Conservation (phyloP, 352 stramenopile genomes). For the Phytophthora cryptogea region DNA sequence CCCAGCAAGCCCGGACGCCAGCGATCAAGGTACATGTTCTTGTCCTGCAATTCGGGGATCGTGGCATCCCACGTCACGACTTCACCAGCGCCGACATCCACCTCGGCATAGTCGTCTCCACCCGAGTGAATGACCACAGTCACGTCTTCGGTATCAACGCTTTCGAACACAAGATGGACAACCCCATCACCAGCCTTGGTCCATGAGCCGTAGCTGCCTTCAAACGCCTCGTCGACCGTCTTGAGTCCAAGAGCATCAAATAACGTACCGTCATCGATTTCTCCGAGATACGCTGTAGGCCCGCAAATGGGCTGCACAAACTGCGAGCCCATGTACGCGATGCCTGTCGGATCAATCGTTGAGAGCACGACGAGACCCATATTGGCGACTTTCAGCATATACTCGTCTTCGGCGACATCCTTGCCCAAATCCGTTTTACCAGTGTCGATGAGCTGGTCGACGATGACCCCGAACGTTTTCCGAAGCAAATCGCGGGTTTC, state of each 20-base stretch:
- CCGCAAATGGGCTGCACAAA: conserved; percentile 42
- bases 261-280: conserved; percentile 32
- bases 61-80: conserved; percentile 17
- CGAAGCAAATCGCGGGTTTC: conserved; percentile 19
- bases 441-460: conserved; percentile 12
- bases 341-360: conserved; percentile 35
- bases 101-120: conserved; percentile 14
- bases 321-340: conserved; percentile 34
- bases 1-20: conserved; percentile 43
- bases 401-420: conserved; percentile 25
- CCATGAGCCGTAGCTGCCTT: conserved; percentile 23
- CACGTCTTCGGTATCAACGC: conserved; percentile 14
- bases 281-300: conserved; percentile 24
- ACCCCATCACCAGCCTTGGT: conserved; percentile 28
- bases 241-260: conserved; percentile 13
- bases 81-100: conserved; percentile 15
- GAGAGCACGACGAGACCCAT: conserved; percentile 33
- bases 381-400: conserved; percentile 33
- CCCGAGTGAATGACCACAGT: conserved; percentile 20
- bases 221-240: conserved; percentile 25
- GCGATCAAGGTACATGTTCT: conserved; percentile 32
- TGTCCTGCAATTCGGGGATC: conserved; percentile 19
- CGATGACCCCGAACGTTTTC: conserved; percentile 16
- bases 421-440: conserved; percentile 13
- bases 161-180: conserved; percentile 21